Percentiles rank a stretch among this genome's conserved stretches.
Evolutionary conservation across 108 stramenopile genomes (phyloP).

Genomic region (Mediolabrus comicus): DNA sequence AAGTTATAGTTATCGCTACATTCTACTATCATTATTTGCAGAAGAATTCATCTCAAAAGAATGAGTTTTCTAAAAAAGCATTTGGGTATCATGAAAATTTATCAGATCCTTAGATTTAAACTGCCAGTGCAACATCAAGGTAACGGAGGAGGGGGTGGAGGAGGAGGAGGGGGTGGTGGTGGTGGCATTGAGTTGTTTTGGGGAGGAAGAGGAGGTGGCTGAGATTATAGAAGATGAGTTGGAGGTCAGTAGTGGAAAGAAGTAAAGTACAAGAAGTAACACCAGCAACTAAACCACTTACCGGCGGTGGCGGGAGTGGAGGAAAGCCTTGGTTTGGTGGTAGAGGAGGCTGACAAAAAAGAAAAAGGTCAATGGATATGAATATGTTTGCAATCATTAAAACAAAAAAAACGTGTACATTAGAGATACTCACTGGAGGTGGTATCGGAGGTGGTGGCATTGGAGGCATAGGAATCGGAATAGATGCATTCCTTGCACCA

Average conservation of each 20-base stretch:
- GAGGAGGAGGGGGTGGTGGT: conserved; percentile 1
- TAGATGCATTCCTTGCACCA: conserved; percentile 13
- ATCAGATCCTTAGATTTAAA: too few species aligned
- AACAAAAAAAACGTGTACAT: background rate
- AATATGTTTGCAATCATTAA: background rate
- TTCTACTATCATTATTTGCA: too few species aligned
- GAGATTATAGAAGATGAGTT: background rate
- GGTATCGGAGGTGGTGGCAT: conserved; percentile 18
- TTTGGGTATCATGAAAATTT: too few species aligned
- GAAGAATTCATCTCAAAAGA: too few species aligned
- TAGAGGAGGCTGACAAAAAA: background rate
- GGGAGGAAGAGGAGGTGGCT: conserved; percentile 3
- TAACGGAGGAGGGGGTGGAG: conserved; percentile 11
- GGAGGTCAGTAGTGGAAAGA: background rate
- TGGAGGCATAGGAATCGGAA: conserved; percentile 21
- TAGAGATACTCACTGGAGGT: background rate
- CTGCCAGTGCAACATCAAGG: background rate
- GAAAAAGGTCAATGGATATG: background rate
- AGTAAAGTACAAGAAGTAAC: background rate
- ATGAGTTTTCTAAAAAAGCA: too few species aligned
- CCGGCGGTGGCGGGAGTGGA: conserved; percentile 18
- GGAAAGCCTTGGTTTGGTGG: conserved; percentile 5
- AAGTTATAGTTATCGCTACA: too few species aligned
- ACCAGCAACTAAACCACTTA: background rate
- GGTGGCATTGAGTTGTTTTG: conserved; percentile 4